Percentiles rank a stretch among this genome's conserved stretches.
Conservation (phyloP, 2,329 filamentous ascomycete species). For the Trichoderma simmonsii region DNA sequence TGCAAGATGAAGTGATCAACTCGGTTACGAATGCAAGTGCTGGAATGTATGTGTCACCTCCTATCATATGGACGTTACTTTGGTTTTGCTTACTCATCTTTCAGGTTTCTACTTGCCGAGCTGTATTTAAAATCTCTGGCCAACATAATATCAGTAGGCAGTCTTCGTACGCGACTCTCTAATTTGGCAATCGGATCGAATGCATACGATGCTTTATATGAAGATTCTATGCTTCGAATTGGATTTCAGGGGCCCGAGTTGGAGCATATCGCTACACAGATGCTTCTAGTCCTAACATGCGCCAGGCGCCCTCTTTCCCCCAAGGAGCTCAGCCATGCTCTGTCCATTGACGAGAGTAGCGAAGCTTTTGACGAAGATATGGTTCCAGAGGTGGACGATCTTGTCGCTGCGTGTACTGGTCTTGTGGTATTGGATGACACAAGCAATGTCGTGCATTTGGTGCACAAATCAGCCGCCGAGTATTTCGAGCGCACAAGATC, state of each 20-base stretch:
- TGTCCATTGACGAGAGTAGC: neutral
- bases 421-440: neutral
- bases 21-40: neutral
- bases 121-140: neutral
- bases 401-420: neutral
- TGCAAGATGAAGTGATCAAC: neutral
- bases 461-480: neutral
- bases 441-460: neutral
- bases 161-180: neutral
- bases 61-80: neutral
- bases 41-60: neutral
- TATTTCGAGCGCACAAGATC: neutral
- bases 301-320: neutral
- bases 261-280: neutral
- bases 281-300: neutral
- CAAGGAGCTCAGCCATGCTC: neutral
- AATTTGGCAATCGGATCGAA: neutral
- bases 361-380: neutral
- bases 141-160: neutral
- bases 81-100: fast-evolving
- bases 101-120: neutral
- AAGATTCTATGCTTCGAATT: neutral
- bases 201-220: neutral
- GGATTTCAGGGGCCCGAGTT: neutral
- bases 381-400: neutral